A percentile compares a stretch with the other conserved stretches of the same genome.
These are phyloP conservation scores for Rhodotorula sp. DNA, from an alignment of 1,284 basidiomycete species.

Conservation along the genomic window DNA sequence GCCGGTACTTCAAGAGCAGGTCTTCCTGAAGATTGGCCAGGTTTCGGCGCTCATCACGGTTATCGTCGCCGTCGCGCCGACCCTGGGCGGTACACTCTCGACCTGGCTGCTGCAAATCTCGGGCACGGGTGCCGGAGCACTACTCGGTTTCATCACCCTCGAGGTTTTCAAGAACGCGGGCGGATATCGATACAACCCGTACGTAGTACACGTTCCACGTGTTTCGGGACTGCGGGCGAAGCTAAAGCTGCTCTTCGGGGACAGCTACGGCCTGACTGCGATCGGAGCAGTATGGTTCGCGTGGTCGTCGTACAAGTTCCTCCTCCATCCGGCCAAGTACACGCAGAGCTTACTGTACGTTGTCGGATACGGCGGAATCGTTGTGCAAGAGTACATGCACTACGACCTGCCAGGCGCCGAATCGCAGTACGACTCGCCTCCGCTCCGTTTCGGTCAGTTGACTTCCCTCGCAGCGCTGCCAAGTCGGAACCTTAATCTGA, in stretches of 20 bases:
- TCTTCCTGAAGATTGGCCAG: constrained; percentile 31
- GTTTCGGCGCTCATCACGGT: constrained; percentile 33
- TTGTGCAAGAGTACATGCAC: constrained; percentile 30
- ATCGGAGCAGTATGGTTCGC: constrained; percentile 30
- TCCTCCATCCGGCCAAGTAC: constrained; percentile 26
- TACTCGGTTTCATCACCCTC: constrained; percentile 40
- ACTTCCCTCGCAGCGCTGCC: constrained; percentile 9
- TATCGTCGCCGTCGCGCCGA: constrained; percentile 32
- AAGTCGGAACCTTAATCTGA: constrained; percentile 44
- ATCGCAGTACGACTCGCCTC: constrained; percentile 21
- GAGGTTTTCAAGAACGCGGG: constrained; percentile 48
- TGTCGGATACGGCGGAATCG: constrained; percentile 23
- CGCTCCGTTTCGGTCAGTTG: constrained; percentile 21
- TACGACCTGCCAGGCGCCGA: constrained; percentile 22
- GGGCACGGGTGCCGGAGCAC: constrained; percentile 33
- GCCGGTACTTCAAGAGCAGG: constrained; percentile 24
- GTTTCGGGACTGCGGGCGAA: neutral
- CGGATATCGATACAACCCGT: constrained; percentile 51
- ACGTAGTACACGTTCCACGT: neutral
- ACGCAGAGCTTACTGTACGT: constrained; percentile 23
- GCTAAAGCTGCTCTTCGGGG: neutral
- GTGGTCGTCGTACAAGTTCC: constrained; percentile 27
- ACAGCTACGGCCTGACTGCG: constrained; percentile 21
- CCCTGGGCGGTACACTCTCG: constrained; percentile 29
- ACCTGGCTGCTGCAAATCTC: constrained; percentile 33